A percentile compares a stretch with the other conserved stretches of the same genome.
Conservation (phyloP, 2,329 filamentous ascomycete species). For the Cephalotrichum gorgonifer region DNA sequence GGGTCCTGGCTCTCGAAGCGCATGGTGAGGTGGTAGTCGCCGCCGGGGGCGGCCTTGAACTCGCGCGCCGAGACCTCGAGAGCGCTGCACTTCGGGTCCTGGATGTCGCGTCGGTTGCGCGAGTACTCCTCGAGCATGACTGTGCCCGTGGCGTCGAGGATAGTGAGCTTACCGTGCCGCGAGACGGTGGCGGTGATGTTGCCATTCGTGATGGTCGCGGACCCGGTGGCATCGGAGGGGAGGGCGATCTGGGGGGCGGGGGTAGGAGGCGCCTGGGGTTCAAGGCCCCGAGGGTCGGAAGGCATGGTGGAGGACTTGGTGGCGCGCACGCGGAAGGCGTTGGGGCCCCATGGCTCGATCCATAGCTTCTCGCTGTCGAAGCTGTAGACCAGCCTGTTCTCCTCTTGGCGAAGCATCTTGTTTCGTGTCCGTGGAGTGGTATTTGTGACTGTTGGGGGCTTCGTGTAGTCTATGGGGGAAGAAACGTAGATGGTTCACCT, state of each 20-base stretch:
- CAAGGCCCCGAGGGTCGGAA: slow-evolving; percentile 25
- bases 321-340: slow-evolving; percentile 34
- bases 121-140: slow-evolving; percentile 20
- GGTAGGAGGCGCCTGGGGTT: slow-evolving; percentile 5
- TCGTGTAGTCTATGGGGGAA: too few species aligned
- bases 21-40: slow-evolving; percentile 44
- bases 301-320: slow-evolving; percentile 27
- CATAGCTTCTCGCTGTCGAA: slow-evolving; percentile 35
- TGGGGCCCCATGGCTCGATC: slow-evolving; percentile 36
- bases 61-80: slow-evolving; percentile 48
- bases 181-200: slow-evolving; percentile 19
- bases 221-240: slow-evolving; percentile 6
- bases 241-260: slow-evolving; percentile 10
- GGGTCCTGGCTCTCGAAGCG: slow-evolving; percentile 44
- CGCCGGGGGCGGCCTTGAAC: slow-evolving; percentile 39
- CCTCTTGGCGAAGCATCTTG: not conserved
- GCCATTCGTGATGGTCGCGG: slow-evolving; percentile 16
- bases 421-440: too few species aligned
- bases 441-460: too few species aligned
- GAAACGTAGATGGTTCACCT: too few species aligned
- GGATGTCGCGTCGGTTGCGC: slow-evolving; percentile 17
- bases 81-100: slow-evolving; percentile 48
- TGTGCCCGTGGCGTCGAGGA: slow-evolving; percentile 15
- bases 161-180: slow-evolving; percentile 17
- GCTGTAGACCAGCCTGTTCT: slow-evolving; percentile 15